Evolutionary conservation across 202 grass and related monocot genomes (phyloP).

Genomic region (Zizania palustris): DNA sequence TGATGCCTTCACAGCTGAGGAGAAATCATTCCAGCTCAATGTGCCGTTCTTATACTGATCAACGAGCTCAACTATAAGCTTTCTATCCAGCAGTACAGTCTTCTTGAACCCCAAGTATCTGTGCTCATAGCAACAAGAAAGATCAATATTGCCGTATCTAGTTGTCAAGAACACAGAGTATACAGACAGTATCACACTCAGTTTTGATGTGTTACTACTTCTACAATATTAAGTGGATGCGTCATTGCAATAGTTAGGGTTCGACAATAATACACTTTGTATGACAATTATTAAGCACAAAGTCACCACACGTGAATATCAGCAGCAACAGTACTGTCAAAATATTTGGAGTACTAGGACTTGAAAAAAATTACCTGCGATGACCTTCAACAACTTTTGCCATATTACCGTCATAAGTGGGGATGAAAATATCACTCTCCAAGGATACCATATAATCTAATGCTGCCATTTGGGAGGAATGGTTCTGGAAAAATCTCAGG

Average conservation of each 20-base stretch:
- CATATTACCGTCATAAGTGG: conserved; percentile 91
- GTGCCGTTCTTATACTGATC: conserved; percentile 69
- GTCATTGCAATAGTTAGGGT: neutral
- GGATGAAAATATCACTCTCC: conserved; percentile 85
- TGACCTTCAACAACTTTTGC: conserved; percentile 95
- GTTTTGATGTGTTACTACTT: neutral
- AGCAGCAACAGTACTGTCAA: conserved; percentile 2
- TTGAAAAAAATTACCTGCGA: conserved; percentile 65
- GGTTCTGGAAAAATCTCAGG: conserved; percentile 75
- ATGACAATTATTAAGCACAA: neutral
- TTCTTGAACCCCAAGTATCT: conserved; percentile 91
- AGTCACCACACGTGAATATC: neutral
- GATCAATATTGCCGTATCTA: neutral
- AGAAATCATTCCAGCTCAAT: conserved; percentile 77
- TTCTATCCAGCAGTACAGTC: conserved; percentile 80
- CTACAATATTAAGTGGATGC: neutral
- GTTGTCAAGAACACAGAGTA: neutral
- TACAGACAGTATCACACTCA: neutral
- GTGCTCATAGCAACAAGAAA: conserved; percentile 29
- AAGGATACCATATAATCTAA: conserved; percentile 94
- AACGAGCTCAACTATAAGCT: conserved; percentile 71
- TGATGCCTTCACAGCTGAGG: conserved; percentile 62
- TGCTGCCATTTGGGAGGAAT: conserved; percentile 98
- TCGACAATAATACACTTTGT: neutral
- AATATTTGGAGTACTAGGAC: conserved; percentile 6